These are phyloP conservation scores for Fusarium avenaceum DNA, from an alignment of 2,329 filamentous ascomycete genomes.

Conservation along the genomic window DNA sequence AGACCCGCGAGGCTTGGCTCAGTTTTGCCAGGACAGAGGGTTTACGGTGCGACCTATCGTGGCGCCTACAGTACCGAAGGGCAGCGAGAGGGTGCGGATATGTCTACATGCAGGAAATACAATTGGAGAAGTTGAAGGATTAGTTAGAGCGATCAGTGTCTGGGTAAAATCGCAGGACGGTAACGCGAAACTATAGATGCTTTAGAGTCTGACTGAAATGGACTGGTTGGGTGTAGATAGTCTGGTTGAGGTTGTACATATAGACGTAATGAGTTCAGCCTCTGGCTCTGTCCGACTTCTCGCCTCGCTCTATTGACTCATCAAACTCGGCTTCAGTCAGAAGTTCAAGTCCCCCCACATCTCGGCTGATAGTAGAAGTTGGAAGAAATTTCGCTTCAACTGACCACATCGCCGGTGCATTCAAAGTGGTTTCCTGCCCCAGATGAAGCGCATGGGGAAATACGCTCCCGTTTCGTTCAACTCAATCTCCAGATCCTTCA, in stretches of 20 bases:
- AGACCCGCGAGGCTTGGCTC: slow-evolving; percentile 69
- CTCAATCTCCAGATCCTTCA: not conserved
- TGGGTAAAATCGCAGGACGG: slow-evolving; percentile 56
- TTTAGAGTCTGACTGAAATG: no score
- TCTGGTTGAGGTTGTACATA: no score
- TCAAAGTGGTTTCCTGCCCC: slow-evolving; percentile 9
- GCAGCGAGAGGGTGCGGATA: slow-evolving; percentile 73
- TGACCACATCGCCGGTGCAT: not conserved
- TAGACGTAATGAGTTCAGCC: no score
- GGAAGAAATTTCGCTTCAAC: not conserved
- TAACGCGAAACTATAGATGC: not conserved
- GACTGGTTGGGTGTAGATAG: no score
- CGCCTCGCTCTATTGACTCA: no score
- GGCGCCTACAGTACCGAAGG: slow-evolving; percentile 74
- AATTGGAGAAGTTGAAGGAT: slow-evolving; percentile 65
- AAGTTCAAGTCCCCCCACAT: no score
- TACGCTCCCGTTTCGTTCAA: not conserved
- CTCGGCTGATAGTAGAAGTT: not conserved
- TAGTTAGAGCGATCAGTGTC: slow-evolving; percentile 62
- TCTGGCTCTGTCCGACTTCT: no score
- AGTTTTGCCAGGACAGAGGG: slow-evolving; percentile 69
- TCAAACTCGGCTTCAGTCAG: no score
- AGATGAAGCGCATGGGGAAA: slow-evolving; percentile 19
- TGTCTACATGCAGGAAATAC: slow-evolving; percentile 79
- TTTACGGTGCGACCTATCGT: slow-evolving; percentile 76